These are phyloP conservation scores for Boletus sensibilis DNA, from an alignment of 768 basidiomycete genomes.

Conservation along the genomic window DNA sequence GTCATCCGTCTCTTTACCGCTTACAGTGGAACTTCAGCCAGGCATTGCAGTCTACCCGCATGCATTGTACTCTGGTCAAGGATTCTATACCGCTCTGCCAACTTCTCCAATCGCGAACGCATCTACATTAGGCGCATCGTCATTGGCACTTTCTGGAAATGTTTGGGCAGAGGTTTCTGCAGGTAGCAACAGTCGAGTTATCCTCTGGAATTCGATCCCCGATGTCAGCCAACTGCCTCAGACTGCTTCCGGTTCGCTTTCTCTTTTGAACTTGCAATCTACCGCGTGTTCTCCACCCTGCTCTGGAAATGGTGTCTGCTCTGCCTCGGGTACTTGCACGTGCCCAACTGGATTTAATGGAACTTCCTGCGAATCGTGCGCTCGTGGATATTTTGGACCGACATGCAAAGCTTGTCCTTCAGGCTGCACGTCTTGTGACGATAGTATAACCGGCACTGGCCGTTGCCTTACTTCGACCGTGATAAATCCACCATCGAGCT, in stretches of 20 bases:
- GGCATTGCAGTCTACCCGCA: conserved; percentile 67
- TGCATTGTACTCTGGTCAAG: conserved; percentile 62
- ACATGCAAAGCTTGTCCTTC: conserved; percentile 67
- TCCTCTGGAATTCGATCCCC: conserved; percentile 79
- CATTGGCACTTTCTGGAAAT: conserved; percentile 66
- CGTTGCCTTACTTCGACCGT: conserved; percentile 57
- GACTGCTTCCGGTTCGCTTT: conserved; percentile 46
- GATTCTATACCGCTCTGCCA: conserved; percentile 58
- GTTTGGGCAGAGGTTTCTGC: conserved; percentile 66
- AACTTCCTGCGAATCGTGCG: conserved; percentile 75
- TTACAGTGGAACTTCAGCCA: conserved; percentile 63
- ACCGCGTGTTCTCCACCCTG: conserved; percentile 74
- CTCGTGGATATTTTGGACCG: conserved; percentile 72
- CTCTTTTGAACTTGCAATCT: conserved; percentile 70
- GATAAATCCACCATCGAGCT: conserved; percentile 56
- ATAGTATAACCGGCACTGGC: conserved; percentile 77
- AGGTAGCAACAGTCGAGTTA: conserved; percentile 54
- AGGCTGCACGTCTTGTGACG: conserved; percentile 70
- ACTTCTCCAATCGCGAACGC: conserved; percentile 45
- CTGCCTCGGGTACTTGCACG: conserved; percentile 63
- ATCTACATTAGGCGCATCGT: conserved; percentile 51
- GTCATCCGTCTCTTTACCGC: conserved; percentile 54
- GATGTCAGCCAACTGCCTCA: conserved; percentile 69
- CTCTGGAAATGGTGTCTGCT: conserved; percentile 70
- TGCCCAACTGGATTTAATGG: conserved; percentile 79